These are phyloP conservation scores for Metschnikowia hibisci DNA, from an alignment of 805 yeast species.

Conservation along the genomic window DNA sequence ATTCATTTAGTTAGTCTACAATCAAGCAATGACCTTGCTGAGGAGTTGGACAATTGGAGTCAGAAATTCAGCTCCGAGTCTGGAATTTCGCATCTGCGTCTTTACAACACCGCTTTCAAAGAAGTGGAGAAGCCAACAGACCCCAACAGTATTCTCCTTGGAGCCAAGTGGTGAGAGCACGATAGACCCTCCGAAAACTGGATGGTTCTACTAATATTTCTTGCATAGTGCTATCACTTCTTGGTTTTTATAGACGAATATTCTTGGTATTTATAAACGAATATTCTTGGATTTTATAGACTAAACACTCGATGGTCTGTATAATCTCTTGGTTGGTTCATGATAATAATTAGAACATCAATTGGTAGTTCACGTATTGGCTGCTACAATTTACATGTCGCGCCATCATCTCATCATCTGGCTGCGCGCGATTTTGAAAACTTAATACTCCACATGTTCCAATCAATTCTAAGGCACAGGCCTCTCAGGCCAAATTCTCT, in stretches of 20 bases:
- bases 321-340: too few species aligned
- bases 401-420: too few species aligned
- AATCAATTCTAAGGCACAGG: background rate
- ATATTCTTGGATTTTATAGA: background rate
- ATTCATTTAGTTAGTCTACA: constrained; percentile 19
- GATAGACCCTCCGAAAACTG: too few species aligned
- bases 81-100: constrained; percentile 30
- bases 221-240: too few species aligned
- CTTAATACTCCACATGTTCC: background rate
- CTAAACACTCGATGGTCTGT: too few species aligned
- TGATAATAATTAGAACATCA: too few species aligned
- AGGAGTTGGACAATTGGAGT: constrained; percentile 31
- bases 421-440: too few species aligned
- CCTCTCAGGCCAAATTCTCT: background rate
- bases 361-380: too few species aligned
- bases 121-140: constrained; percentile 52
- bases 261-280: too few species aligned
- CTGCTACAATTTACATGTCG: too few species aligned
- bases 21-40: constrained; percentile 9
- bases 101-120: constrained; percentile 45
- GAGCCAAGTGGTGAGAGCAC: constrained; percentile 51
- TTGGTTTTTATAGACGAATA: too few species aligned
- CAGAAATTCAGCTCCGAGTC: constrained; percentile 27
- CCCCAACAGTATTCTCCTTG: constrained; percentile 44
- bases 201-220: too few species aligned